Evolutionary conservation across 768 basidiomycete genomes (phyloP).

Genomic region (Tricholoma flavovirens): DNA sequence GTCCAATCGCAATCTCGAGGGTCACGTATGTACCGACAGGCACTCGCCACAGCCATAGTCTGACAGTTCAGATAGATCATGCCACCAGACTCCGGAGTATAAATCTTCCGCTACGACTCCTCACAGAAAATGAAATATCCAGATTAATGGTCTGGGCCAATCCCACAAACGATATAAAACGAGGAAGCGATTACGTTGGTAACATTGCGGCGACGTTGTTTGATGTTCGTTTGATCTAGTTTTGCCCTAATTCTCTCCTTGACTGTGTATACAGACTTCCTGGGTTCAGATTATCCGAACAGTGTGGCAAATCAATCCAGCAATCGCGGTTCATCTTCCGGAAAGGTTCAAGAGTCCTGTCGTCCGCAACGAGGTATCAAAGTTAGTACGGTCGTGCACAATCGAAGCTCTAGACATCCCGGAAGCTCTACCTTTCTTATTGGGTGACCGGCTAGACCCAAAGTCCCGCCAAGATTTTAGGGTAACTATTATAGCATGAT

Average conservation of each 20-base stretch:
- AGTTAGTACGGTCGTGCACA: conserved; percentile 69
- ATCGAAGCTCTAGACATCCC: conserved; percentile 65
- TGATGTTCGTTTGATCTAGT: conserved; percentile 41
- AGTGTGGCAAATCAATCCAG: conserved; percentile 80
- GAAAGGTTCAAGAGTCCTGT: conserved; percentile 77
- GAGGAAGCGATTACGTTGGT: conserved; percentile 56
- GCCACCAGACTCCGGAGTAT: conserved; percentile 54
- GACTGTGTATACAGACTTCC: conserved; percentile 32
- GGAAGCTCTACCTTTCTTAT: conserved; percentile 74
- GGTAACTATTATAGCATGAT: conserved; percentile 33
- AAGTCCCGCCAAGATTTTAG: conserved; percentile 64
- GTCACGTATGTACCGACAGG: conserved; percentile 30
- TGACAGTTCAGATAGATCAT: conserved; percentile 39
- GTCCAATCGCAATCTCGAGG: conserved; percentile 38
- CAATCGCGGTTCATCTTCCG: conserved; percentile 75
- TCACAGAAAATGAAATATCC: conserved; percentile 88
- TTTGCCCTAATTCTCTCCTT: not conserved
- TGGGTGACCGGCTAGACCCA: conserved; percentile 65
- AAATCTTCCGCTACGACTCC: conserved; percentile 69
- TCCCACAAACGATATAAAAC: conserved; percentile 69
- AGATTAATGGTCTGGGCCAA: conserved; percentile 89
- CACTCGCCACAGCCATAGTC: not conserved
- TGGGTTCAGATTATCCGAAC: conserved; percentile 69
- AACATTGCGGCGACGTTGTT: conserved; percentile 48
- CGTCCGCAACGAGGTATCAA: conserved; percentile 67